Percentiles rank a stretch among this genome's conserved stretches.
These are phyloP conservation scores for Chloromonas sp. DNA, from an alignment of 163 green algal genomes.

Conservation along the genomic window DNA sequence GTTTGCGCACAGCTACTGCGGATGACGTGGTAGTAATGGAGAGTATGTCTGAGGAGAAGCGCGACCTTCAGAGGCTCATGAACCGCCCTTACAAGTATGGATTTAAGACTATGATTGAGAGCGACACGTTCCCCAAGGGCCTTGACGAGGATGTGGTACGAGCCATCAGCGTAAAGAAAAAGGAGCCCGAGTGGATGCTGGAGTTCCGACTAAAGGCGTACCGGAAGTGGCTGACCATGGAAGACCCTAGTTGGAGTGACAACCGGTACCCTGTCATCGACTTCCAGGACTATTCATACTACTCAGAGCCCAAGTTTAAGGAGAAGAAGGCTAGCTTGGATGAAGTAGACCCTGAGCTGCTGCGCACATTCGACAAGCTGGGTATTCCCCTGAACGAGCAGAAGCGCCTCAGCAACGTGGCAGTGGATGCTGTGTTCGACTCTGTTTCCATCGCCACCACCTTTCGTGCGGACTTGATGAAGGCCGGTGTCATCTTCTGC, in stretches of 20 bases:
- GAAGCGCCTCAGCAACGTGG: constrained; percentile 95
- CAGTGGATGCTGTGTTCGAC: constrained; percentile 97
- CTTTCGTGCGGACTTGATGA: constrained; percentile 88
- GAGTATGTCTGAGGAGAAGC: constrained; percentile 23
- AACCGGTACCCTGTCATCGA: constrained; percentile 78
- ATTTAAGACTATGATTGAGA: constrained; percentile 92
- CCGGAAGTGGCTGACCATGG: constrained; percentile 95
- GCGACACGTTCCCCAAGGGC: constrained; percentile 54
- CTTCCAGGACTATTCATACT: constrained; percentile 90
- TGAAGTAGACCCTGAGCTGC: constrained; percentile 94
- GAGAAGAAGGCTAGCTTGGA: constrained; percentile 84
- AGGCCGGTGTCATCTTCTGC: constrained; percentile 96
- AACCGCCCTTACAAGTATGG: constrained; percentile 92
- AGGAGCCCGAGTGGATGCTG: constrained; percentile 98
- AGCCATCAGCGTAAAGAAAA: constrained; percentile 95
- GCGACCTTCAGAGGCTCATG: constrained; percentile 62
- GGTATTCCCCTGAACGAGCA: constrained; percentile 97
- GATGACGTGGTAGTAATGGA: neutral
- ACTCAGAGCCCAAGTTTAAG: constrained; percentile 84
- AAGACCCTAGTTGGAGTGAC: constrained; percentile 91
- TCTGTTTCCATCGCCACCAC: constrained; percentile 97
- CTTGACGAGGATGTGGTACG: constrained; percentile 89
- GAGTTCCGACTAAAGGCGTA: constrained; percentile 84
- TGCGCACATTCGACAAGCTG: constrained; percentile 94
- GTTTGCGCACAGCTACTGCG: neutral